Base-by-base conservation (phyloP, 495 filamentous ascomycete genomes). In the Podospora australis region DNA sequence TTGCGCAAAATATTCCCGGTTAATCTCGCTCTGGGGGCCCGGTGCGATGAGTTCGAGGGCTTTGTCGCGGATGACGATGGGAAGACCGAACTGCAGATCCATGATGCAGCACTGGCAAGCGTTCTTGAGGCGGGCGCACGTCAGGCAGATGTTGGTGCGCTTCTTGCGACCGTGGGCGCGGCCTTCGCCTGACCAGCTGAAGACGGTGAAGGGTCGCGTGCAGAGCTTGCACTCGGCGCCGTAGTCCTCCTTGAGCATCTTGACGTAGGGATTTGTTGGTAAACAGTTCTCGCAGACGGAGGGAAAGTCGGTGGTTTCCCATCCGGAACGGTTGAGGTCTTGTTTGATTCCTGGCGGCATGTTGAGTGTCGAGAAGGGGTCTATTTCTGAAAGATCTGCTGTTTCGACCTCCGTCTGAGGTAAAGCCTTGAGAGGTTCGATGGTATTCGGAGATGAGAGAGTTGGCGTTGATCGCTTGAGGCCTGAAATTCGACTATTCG, bases 101-200 rank as follows among this genome's bases (percentile, higher is more conserved):
- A 96, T 82, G 88, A 97, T 96, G 72, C 92, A 98, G 68, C 86
- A 95, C 70, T 98, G 92, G 65, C 92, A 98, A 72, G 92, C 94
- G 73, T 96, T 96, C 72, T 95, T 94, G 50, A 95, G 75, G 19
- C 90, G 86, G 10, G 88, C 88, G 70, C 90, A 96, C 6, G 90
- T 95, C n/a, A 96, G 78, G 66, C 90, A 96, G 62, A 96, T 90
- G 54, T 83, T 88, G 35, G 88, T 94, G 39, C 84, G 82, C 70
- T 90, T 90, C 63, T 87, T 84, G 49, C 88, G 86, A 16, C 88
- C 80, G 79, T 87, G 71, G 1, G 87, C 90, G 25, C 90, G 86
- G 14, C 53, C 53, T 64, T 94, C 89, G 49, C 87, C 65, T 11
- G 90, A 87, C 91, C 91, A 98, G 50, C 82, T 80, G 68, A 98